These are phyloP conservation scores for Tephrocybe rancida DNA, from an alignment of 768 basidiomycete genomes.

Conservation along the genomic window DNA sequence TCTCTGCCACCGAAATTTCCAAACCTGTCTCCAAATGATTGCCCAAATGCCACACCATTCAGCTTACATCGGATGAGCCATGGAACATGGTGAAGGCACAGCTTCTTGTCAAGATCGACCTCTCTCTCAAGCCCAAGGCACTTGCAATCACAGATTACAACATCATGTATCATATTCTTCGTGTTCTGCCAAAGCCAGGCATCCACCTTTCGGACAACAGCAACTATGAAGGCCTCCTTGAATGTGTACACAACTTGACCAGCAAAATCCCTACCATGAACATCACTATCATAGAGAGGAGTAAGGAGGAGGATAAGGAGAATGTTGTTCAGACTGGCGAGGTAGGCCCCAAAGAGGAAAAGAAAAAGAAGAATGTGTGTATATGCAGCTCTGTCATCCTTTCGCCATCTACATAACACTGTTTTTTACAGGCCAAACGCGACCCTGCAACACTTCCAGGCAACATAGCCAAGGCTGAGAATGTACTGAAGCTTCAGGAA, in stretches of 20 bases:
- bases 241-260: background rate
- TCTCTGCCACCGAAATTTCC: background rate
- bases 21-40: background rate
- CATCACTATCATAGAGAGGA: background rate
- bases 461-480: background rate
- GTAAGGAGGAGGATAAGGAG: background rate
- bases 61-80: background rate
- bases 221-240: background rate
- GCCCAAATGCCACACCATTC: background rate
- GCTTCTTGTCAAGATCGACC: constrained; percentile 3
- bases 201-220: background rate
- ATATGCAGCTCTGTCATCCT: background rate
- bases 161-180: background rate
- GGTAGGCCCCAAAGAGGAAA: background rate
- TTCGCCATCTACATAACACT: too few species aligned
- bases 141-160: background rate
- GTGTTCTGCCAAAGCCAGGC: background rate
- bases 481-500: background rate
- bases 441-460: background rate
- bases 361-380: background rate
- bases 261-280: background rate
- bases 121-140: background rate
- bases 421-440: too few species aligned
- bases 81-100: constrained; percentile 1
- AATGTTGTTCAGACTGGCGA: background rate